A percentile compares a stretch with the other conserved stretches of the same genome.
phyloP scores from a whole-genome alignment of 2,329 filamentous ascomycete genomes.

The Ceratocystis eucalypticola region DNA sequence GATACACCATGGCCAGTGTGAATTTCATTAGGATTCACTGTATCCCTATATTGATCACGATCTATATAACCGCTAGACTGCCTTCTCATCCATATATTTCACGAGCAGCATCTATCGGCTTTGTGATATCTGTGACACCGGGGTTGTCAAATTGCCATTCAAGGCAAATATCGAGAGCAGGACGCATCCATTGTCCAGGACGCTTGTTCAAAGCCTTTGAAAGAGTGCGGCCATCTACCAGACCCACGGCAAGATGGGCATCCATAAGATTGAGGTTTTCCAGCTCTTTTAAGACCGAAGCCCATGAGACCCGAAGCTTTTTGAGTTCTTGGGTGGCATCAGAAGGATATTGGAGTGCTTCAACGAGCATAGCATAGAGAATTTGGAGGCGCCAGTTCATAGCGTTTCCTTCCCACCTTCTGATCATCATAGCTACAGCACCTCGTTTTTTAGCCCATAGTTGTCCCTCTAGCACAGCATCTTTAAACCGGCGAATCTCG shows the following conservation, averaged over 20 bases:
- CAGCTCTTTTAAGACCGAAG: constrained; percentile 35
- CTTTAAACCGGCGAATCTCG: constrained; percentile 51
- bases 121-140: constrained; percentile 42
- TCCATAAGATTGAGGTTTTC: constrained; percentile 42
- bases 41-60: background rate
- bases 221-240: constrained; percentile 65
- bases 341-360: constrained; percentile 32
- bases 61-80: background rate
- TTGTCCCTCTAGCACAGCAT: constrained; percentile 35
- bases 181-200: constrained; percentile 72
- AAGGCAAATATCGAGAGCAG: constrained; percentile 65
- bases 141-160: constrained; percentile 84
- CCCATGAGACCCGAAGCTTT: constrained; percentile 19
- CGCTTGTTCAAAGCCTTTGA: constrained; percentile 53
- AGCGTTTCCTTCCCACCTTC: constrained; percentile 50
- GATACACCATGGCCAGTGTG: background rate
- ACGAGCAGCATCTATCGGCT: constrained; percentile 42
- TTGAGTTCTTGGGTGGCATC: constrained; percentile 27
- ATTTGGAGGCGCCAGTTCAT: constrained; percentile 59
- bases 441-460: constrained; percentile 42
- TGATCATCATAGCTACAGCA: constrained; percentile 58
- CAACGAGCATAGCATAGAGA: constrained; percentile 52
- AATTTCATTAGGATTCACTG: background rate
- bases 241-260: constrained; percentile 43
- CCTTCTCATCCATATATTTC: background rate